A percentile compares a stretch with the other conserved stretches of the same genome.
Conservation (phyloP, 192 early-diverging fungal genomes). For the Rhizophagus prolifer region DNA sequence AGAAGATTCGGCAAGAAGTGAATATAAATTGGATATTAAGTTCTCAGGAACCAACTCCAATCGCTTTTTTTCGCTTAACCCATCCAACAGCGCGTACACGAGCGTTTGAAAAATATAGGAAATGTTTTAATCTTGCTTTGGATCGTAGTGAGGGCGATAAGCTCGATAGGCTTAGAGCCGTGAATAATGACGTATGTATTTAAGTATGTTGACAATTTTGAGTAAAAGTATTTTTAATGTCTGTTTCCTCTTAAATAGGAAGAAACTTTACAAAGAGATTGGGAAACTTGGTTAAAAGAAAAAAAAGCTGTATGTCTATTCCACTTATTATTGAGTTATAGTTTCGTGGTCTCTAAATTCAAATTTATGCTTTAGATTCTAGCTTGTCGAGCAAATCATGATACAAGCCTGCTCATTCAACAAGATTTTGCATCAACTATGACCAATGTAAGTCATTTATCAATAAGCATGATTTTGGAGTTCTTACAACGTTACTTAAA, state of each 20-base stretch:
- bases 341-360: conserved; percentile 20
- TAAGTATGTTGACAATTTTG: conserved; percentile 19
- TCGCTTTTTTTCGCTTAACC: conserved; percentile 26
- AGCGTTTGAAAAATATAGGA: conserved; percentile 17
- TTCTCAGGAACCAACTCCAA: conserved; percentile 24
- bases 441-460: conserved; percentile 7
- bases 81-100: conserved; percentile 21
- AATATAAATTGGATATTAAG: conserved; percentile 19
- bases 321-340: conserved; percentile 16
- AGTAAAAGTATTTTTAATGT: conserved; percentile 30
- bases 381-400: conserved; percentile 19
- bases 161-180: conserved; percentile 6
- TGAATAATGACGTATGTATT: conserved; percentile 32
- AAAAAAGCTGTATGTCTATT: conserved; percentile 31
- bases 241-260: conserved; percentile 27
- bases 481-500: not conserved
- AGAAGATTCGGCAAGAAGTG: too few species aligned
- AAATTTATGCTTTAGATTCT: conserved; percentile 30
- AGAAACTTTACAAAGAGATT: conserved; percentile 26
- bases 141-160: conserved; percentile 13
- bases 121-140: conserved; percentile 18
- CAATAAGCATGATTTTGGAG: conserved; percentile 6
- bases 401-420: conserved; percentile 10
- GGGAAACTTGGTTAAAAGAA: conserved; percentile 31
- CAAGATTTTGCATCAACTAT: conserved; percentile 27